phyloP scores from a whole-genome alignment of 2,329 filamentous ascomycete genomes.

The Gnomoniopsis smithogilvyi region DNA sequence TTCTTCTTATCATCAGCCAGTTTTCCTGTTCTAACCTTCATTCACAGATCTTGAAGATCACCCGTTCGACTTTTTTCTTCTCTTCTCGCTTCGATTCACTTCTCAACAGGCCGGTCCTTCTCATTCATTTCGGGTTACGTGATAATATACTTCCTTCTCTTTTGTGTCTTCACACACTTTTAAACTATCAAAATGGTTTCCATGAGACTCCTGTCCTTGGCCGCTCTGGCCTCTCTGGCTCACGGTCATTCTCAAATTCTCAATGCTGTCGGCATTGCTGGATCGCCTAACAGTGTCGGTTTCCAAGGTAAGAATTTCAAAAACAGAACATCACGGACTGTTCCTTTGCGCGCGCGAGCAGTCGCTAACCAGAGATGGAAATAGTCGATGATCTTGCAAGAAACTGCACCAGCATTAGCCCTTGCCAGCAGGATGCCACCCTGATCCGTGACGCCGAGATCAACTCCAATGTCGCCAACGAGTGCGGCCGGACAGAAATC shows the following conservation, averaged over 20 bases:
- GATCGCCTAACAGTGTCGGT: conserved; percentile 45
- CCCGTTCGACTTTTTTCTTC: conserved; percentile 3
- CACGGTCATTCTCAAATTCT: conserved; percentile 46
- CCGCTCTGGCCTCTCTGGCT: conserved; percentile 32
- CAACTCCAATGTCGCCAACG: conserved; percentile 48
- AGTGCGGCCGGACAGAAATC: conserved; percentile 60
- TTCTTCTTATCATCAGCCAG: conserved; percentile 11
- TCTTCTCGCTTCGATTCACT: conserved; percentile 17
- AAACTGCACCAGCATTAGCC: conserved; percentile 61
- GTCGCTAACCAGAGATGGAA: background rate
- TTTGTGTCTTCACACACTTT: conserved; percentile 23
- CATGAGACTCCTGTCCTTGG: conserved; percentile 30
- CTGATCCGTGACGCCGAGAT: conserved; percentile 60
- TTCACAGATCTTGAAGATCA: conserved; percentile 18
- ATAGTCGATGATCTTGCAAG: conserved; percentile 54
- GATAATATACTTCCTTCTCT: conserved; percentile 19
- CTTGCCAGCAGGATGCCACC: conserved; percentile 64
- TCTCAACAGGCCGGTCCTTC: conserved; percentile 18
- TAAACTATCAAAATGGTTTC: conserved; percentile 35
- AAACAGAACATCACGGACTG: background rate
- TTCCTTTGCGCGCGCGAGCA: background rate
- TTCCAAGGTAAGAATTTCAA: conserved; percentile 38
- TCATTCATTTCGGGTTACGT: conserved; percentile 20
- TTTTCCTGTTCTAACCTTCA: conserved; percentile 8
- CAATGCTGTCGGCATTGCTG: conserved; percentile 40